These are phyloP conservation scores for Tilletia indica DNA, from an alignment of 1,284 basidiomycete species.

Conservation along the genomic window DNA sequence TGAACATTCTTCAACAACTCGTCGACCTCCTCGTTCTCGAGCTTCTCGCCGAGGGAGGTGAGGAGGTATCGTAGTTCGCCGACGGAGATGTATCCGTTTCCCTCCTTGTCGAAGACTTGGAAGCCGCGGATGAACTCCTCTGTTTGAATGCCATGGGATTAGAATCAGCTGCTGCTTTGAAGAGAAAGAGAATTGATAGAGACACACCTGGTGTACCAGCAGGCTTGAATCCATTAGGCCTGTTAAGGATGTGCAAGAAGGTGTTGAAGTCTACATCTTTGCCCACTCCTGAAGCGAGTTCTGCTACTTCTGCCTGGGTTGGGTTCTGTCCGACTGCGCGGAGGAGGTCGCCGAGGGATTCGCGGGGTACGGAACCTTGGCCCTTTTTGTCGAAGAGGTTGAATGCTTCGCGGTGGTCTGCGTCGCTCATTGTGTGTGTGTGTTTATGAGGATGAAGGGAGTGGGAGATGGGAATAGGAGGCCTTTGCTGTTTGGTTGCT, in stretches of 20 bases:
- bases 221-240: conserved; percentile 94
- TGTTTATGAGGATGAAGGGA: background rate
- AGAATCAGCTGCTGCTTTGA: too few species aligned
- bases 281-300: conserved; percentile 72
- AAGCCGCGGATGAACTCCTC: conserved; percentile 99
- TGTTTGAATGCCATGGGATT: conserved; percentile 50
- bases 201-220: conserved; percentile 55
- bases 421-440: conserved; percentile 24
- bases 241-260: conserved; percentile 85
- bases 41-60: conserved; percentile 94
- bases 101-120: conserved; percentile 98
- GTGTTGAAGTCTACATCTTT: conserved; percentile 67
- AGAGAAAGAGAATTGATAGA: background rate
- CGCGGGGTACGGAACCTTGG: conserved; percentile 80
- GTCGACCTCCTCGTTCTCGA: conserved; percentile 95
- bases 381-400: conserved; percentile 97
- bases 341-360: conserved; percentile 89
- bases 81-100: conserved; percentile 91
- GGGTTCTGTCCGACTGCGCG: conserved; percentile 96
- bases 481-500: background rate
- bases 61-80: conserved; percentile 89
- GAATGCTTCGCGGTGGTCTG: conserved; percentile 78
- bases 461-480: background rate
- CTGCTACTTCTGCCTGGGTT: conserved; percentile 89
- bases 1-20: conserved; percentile 93